Base-by-base conservation (phyloP, 2,329 filamentous ascomycete genomes). In the Aspergillus phoenicis region DNA sequence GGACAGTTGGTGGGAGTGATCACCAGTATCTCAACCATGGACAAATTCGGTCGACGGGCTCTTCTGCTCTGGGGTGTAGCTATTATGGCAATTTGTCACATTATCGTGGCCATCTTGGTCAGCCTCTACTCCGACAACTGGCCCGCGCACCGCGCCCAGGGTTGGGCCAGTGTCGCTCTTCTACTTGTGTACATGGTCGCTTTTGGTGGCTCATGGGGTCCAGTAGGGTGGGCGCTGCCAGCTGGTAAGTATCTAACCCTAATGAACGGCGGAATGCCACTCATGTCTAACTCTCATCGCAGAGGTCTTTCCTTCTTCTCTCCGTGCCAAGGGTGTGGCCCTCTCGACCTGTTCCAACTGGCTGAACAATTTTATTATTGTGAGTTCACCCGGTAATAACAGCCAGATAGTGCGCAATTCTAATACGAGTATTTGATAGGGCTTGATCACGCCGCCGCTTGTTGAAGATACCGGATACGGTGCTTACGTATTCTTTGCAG, bases 251-350 rank as follows among this genome's bases (percentile, higher is more conserved):
- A 8, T 5, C 8, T 5, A 5, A 13, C 5, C n/a, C 17, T 0
- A 17, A 28, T 4, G 20, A 6, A 26, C 11, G 4, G 45, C 24
- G 3, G 39, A 8, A 8, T 28, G 59, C 52, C n/a, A 13, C 53
- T 48, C 30, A 8, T 17, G 8, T 28, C 64, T 64, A 71, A 67
- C 38, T 17, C 38, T 17, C 28, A 73, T 75, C 0, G 79, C 81
- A 30, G 85, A 91, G 62, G 86, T 91, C n/a, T 89, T 89, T 47
- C 85, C 86, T 0, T 83, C 82, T 1, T 81, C 80, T 0, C 75
- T 85, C 0, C 80, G 87, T 6, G 86, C 87, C 2, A 90, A 89
- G 70, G 89, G 88, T 36, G 86, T 88, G 0, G 87, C 87, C 1
- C 76, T 89, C 2, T 86, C 85, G 0, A 89, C 87, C 0, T 85